Evolutionary conservation across 805 yeast species (phyloP).

Genomic region (Cyberlindnera americana): DNA sequence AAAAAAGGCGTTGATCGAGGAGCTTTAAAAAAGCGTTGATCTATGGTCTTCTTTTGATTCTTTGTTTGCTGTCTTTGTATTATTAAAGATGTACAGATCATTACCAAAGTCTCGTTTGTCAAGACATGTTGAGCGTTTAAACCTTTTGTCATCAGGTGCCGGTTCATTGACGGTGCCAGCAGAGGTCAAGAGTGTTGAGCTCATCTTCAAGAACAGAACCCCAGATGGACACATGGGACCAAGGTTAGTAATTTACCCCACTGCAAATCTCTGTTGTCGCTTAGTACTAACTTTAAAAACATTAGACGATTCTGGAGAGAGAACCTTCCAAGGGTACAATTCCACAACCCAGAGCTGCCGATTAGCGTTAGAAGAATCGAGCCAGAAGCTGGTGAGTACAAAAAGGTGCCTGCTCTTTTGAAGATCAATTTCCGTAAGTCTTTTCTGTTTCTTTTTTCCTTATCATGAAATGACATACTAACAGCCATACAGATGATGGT

Average conservation of each 20-base stretch:
- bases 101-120: slow-evolving; percentile 40
- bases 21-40: background rate
- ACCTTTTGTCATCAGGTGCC: slow-evolving; percentile 48
- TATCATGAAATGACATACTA: background rate
- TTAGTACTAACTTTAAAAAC: background rate
- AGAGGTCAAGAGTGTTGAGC: slow-evolving; percentile 41
- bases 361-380: slow-evolving; percentile 58
- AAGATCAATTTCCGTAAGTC: slow-evolving; percentile 34
- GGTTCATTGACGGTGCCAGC: slow-evolving; percentile 37
- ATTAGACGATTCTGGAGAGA: slow-evolving; percentile 66
- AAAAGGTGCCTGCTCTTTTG: slow-evolving; percentile 41
- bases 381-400: slow-evolving; percentile 39
- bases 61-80: background rate
- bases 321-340: slow-evolving; percentile 71
- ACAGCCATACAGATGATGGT: slow-evolving; percentile 28
- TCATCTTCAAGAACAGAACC: slow-evolving; percentile 47
- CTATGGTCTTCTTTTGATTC: background rate
- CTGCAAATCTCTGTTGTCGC: background rate
- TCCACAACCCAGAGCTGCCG: slow-evolving; percentile 72
- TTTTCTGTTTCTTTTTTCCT: too few relatives aligned
- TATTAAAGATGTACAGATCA: slow-evolving; percentile 23
- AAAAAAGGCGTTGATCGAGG: slow-evolving; percentile 2
- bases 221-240: slow-evolving; percentile 62
- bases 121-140: slow-evolving; percentile 48
- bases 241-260: slow-evolving; percentile 15